Base-by-base conservation (phyloP, 306 rosid species). In the Corylus americana region DNA sequence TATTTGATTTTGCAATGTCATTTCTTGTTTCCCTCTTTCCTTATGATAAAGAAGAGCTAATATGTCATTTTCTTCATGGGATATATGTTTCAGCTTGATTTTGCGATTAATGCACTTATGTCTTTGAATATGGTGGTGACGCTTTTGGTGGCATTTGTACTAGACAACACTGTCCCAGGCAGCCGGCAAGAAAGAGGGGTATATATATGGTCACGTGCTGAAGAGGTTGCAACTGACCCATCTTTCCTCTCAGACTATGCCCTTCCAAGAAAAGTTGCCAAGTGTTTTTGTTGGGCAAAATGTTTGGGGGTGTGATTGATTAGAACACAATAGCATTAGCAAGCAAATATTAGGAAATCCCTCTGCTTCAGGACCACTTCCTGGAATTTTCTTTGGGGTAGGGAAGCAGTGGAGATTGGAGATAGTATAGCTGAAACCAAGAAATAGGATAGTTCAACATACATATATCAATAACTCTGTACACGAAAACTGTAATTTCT, bases 101-200 rank as follows among this genome's bases (percentile, higher is more conserved):
- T 92, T 79, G 92, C 92, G 11, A 50, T 92, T 84, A 95, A 95
- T 76, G 97, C 86, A 16, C 88, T 92, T 49, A 69, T 95, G 96
- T 95, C 97, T 39, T 48, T 92, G 95, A 95, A 91, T 93, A 92
- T 91, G 98, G 97, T 95, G 80, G 96, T 95, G 75, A 95, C 98
- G 12, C 35, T 95, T 64, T 74, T 92, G 82, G 83, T 95, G 72
- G 93, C 97, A 78, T 80, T 92, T 76, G 61, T 92, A 48, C 87
- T 92, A 50, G 97, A 92, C 87, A 92, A 92, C 88, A 95, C 96
- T 12, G 98, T 90, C 68, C 98, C 97, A 0, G 97, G 98, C 25
- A 90, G 84, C 75, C 85, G 81, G 75, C 86, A 91, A 81, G 98
- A 95, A 76, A 91, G 98, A 66, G 98, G 98, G 55, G 91, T 90